A percentile compares a stretch with the other conserved stretches of the same genome.
Evolutionary conservation across 2,329 filamentous ascomycete genomes (phyloP).

Genomic region (Cadophora sp.): DNA sequence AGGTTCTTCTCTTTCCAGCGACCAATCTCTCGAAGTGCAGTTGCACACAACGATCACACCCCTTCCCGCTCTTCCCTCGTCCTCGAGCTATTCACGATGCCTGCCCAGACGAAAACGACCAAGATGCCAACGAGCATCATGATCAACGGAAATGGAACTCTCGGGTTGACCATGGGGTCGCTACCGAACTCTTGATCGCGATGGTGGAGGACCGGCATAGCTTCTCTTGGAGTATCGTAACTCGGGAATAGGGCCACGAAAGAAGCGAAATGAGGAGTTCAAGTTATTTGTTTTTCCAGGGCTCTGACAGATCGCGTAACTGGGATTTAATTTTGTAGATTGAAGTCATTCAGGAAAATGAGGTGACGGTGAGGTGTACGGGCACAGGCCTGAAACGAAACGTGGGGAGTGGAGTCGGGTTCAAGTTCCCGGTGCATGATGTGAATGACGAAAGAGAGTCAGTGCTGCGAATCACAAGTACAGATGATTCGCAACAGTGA

Average conservation of each 20-base stretch:
- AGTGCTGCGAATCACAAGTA: background rate
- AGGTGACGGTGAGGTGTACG: too few relatives aligned
- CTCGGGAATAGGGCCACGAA: background rate
- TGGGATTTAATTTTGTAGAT: too few relatives aligned
- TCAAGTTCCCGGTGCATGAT: slow-evolving; percentile 7
- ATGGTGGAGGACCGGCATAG: background rate
- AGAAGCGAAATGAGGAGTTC: background rate
- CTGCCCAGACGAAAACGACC: slow-evolving; percentile 3
- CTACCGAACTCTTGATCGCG: slow-evolving; percentile 3
- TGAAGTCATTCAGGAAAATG: too few relatives aligned
- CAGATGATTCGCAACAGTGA: background rate
- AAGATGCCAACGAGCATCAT: slow-evolving; percentile 19
- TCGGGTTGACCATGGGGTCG: slow-evolving; percentile 21
- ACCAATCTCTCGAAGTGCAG: background rate
- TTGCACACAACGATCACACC: background rate
- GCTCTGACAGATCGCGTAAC: too few relatives aligned
- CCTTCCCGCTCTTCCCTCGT: slow-evolving; percentile 1
- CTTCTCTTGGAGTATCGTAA: background rate
- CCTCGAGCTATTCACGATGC: background rate
- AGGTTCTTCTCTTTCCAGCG: too few relatives aligned
- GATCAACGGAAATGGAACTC: slow-evolving; percentile 18
- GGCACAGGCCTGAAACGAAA: background rate
- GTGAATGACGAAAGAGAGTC: background rate
- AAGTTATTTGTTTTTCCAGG: background rate
- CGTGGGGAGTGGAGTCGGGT: background rate